These are phyloP conservation scores for Arthrobotrys iridis DNA, from an alignment of 2,329 filamentous ascomycete genomes.

Conservation along the genomic window DNA sequence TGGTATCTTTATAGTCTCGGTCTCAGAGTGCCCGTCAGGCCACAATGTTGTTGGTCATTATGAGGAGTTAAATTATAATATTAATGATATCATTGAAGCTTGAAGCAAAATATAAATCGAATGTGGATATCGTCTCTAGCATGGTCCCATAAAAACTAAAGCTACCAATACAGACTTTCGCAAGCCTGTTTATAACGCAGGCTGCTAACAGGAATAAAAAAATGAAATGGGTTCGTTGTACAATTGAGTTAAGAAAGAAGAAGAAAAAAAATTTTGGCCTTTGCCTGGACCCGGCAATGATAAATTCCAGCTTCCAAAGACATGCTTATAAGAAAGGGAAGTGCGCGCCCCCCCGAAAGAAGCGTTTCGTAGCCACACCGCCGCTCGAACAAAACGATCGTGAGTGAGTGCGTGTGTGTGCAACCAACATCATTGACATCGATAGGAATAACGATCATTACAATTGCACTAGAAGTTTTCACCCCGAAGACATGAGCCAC, in stretches of 20 bases:
- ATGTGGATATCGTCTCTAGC: conserved; percentile 14
- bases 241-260: neutral
- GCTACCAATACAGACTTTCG: conserved; percentile 19
- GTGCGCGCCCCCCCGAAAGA: conserved; percentile 15
- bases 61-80: neutral
- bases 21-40: too few relatives aligned
- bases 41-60: too few relatives aligned
- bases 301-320: neutral
- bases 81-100: neutral
- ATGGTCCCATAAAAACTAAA: conserved; percentile 1
- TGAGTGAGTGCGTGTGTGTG: conserved; percentile 25
- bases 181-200: neutral
- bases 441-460: conserved; percentile 52
- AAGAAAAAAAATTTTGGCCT: neutral
- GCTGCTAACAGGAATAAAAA: neutral
- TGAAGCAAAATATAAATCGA: neutral
- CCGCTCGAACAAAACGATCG: conserved; percentile 37
- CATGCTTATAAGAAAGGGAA: conserved; percentile 7
- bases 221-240: conserved; percentile 1
- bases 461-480: conserved; percentile 53
- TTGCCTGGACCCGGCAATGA: neutral
- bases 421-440: conserved; percentile 51
- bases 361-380: neutral
- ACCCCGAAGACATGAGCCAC: conserved; percentile 48
- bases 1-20: too few relatives aligned